Evolutionary conservation across 2,329 filamentous ascomycete genomes (phyloP), one percentile per base, ranked within the genome.

Genomic region (Ascochyta koolunga): DNA sequence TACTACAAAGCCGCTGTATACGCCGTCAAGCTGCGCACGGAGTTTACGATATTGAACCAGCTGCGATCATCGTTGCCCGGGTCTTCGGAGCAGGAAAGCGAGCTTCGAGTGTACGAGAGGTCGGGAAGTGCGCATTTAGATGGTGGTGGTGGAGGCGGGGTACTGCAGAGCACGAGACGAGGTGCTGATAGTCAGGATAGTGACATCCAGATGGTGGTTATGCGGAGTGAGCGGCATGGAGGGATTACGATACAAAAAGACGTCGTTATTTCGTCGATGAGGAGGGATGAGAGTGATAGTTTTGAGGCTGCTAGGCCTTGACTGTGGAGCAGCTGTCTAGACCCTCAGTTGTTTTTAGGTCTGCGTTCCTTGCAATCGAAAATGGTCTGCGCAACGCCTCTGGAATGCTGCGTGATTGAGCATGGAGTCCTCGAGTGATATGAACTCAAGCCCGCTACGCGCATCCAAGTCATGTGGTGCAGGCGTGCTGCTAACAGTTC

Each of bases 1-100:
- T 67, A 71, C n/a, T 69, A 73, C 50, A 77, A 76, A 50, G 67
- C 51, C 10, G 72, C 76, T 7, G 68, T 77, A 2, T 79, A 79
- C 56, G 76, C 73, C 39, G 61, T 79, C 50, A 79, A 79, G 60
- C 70, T 83, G 24, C 79, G 82, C 56, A 74, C 82, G 3, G 83
- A 85, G 62, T 79, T 80, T 54, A 77, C 79, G 5, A 79, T 86
- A 39, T 66, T 86, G 16, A 76, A 82, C 33, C 61, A 67, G 48
- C 53, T 68, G 35, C 32, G 61, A n/a, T 52, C 46, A 10, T 52
- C 56, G 21, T 41, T 65, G 38, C 56, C 52, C 0, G 43, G 50
- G 5, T 43, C 53, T 5, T 58, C 54, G 5, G 49, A 46, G n/a
- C 43, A 55, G 11, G 51, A 50, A 33, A 50, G 47, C 25, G 46